Conservation (phyloP, 805 yeast genomes). For the Kuraishia piskuri region DNA sequence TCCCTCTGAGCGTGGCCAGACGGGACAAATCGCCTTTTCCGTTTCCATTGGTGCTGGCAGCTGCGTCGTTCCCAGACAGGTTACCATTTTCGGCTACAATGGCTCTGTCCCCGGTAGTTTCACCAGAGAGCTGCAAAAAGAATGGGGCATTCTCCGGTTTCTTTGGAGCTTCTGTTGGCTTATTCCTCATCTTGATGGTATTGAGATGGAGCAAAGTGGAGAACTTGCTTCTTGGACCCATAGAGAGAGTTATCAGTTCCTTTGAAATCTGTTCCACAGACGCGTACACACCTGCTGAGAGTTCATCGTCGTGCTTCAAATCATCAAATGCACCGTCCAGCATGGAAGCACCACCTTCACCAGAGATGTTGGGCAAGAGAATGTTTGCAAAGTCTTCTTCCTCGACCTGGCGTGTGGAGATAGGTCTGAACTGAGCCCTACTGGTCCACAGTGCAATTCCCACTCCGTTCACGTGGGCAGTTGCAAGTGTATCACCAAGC, state of each 20-base stretch:
- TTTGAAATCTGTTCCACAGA: conserved; percentile 56
- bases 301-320: conserved; percentile 25
- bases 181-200: conserved; percentile 75
- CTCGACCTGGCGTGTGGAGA: conserved; percentile 67
- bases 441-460: conserved; percentile 94
- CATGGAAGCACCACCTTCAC: conserved; percentile 64
- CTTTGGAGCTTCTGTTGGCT: conserved; percentile 83
- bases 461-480: conserved; percentile 82
- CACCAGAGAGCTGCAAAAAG: conserved; percentile 63
- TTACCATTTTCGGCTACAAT: conserved; percentile 29
- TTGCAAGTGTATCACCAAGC: conserved; percentile 82
- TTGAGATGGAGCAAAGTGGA: conserved; percentile 76
- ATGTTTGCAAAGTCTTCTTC: conserved; percentile 63
- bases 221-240: conserved; percentile 72
- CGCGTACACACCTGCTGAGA: conserved; percentile 28
- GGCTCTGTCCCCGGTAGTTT: conserved; percentile 65
- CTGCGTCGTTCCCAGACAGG: conserved; percentile 1
- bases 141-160: conserved; percentile 75
- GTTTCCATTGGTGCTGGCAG: conserved; percentile 22
- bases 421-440: conserved; percentile 70
- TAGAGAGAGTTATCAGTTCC: conserved; percentile 61
- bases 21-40: conserved; percentile 18
- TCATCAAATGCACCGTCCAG: conserved; percentile 70
- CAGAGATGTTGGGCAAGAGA: conserved; percentile 67
- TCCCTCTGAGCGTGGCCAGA: conserved; percentile 18